Percentiles rank a stretch among this genome's conserved stretches.
Evolutionary conservation across 2,329 filamentous ascomycete species (phyloP).

Genomic region (Aureobasidium melanogenum): DNA sequence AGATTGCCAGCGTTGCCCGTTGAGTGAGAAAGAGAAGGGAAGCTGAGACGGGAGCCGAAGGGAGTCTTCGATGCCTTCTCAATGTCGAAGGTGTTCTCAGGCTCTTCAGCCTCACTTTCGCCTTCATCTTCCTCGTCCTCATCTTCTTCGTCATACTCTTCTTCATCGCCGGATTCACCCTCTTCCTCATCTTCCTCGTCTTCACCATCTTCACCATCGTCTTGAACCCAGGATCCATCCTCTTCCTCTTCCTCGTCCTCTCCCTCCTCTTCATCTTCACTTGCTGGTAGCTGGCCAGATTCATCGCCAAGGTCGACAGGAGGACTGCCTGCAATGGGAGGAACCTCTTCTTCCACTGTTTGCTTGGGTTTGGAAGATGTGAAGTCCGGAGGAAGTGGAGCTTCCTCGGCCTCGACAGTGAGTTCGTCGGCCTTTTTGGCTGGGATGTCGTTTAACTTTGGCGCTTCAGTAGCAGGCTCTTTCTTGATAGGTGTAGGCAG

Average conservation of each 20-base stretch:
- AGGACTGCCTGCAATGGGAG: slow-evolving; percentile 40
- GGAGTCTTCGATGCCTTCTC: neutral
- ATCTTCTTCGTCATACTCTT: slow-evolving; percentile 25
- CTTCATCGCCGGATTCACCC: slow-evolving; percentile 26
- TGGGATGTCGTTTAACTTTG: slow-evolving; percentile 27
- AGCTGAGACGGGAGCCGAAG: slow-evolving; percentile 13
- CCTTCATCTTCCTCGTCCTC: slow-evolving; percentile 24
- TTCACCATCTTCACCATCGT: slow-evolving; percentile 24
- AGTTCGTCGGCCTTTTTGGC: slow-evolving; percentile 14
- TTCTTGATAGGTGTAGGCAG: slow-evolving; percentile 30
- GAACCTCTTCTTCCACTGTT: slow-evolving; percentile 22
- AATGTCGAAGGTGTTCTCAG: neutral
- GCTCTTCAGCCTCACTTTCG: slow-evolving; percentile 3
- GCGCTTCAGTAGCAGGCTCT: slow-evolving; percentile 26
- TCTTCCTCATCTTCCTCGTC: slow-evolving; percentile 34
- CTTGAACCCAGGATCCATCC: slow-evolving; percentile 22
- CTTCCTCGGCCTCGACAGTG: slow-evolving; percentile 17
- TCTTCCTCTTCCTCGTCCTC: slow-evolving; percentile 21
- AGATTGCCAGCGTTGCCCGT: neutral
- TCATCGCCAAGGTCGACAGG: slow-evolving; percentile 30
- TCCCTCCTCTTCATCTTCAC: slow-evolving; percentile 25
- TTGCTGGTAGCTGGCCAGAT: slow-evolving; percentile 21
- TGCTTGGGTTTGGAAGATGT: slow-evolving; percentile 21
- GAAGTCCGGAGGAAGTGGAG: slow-evolving; percentile 31
- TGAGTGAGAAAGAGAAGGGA: slow-evolving; percentile 10